Percentiles rank a stretch among this genome's conserved stretches.
Conservation (phyloP, 208 protist genomes). For the Leishmania braziliensis region DNA sequence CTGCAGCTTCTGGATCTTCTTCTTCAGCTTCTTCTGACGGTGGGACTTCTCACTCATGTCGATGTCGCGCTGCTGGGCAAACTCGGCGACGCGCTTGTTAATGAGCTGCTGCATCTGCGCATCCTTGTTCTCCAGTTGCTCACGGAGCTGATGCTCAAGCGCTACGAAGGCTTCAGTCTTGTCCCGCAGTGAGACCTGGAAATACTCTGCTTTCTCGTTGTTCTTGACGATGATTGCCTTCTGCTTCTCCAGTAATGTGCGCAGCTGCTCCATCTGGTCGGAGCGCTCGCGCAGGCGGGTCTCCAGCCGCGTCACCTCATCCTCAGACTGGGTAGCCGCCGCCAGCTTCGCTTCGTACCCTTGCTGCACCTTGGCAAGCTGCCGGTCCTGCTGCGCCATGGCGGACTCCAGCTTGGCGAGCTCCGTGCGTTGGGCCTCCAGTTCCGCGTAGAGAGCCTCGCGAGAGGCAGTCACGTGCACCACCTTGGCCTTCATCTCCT, state of each 20-base stretch:
- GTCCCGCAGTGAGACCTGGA: conserved; percentile 66
- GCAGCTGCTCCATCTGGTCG: conserved; percentile 80
- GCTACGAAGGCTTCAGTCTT: conserved; percentile 35
- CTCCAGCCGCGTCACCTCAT: conserved; percentile 49
- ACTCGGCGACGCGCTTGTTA: conserved; percentile 78
- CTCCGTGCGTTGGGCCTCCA: conserved; percentile 56
- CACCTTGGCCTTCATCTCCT: conserved; percentile 44
- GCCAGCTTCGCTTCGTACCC: conserved; percentile 62
- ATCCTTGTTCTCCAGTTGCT: conserved; percentile 69
- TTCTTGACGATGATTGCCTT: conserved; percentile 86
- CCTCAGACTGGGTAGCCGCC: conserved; percentile 26
- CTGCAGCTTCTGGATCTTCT: conserved; percentile 82
- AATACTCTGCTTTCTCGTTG: conserved; percentile 80
- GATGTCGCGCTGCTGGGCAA: conserved; percentile 46
- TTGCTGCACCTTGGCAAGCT: conserved; percentile 50
- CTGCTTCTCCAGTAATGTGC: conserved; percentile 74
- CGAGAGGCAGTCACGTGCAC: conserved; percentile 39
- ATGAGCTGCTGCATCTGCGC: conserved; percentile 75
- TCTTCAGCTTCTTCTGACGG: conserved; percentile 76
- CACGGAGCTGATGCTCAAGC: conserved; percentile 47
- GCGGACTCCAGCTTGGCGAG: conserved; percentile 34
- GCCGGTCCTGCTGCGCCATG: conserved; percentile 50
- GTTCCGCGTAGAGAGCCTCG: conserved; percentile 55
- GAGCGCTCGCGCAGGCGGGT: conserved; percentile 61
- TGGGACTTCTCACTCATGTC: conserved; percentile 49